Evolutionary conservation across 2,329 filamentous ascomycete genomes (phyloP).

Genomic region (Pestalotiopsis sp.): DNA sequence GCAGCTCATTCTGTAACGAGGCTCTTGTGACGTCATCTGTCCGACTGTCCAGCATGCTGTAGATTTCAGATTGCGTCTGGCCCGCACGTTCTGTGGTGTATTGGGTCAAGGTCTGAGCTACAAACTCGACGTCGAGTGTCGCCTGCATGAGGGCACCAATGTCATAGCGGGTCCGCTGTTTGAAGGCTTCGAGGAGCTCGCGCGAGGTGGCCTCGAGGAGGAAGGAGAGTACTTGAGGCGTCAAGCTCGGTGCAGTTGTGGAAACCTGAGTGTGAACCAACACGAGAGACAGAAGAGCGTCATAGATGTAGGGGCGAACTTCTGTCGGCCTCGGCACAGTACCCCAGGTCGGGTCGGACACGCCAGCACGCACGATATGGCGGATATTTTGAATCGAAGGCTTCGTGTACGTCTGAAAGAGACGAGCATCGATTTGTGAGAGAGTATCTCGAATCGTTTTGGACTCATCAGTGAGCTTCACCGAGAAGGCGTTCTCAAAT

Average conservation of each 20-base stretch:
- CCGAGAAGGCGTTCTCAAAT: slow-evolving; percentile 91
- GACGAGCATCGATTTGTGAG: slow-evolving; percentile 82
- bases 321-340: slow-evolving; percentile 68
- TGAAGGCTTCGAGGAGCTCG: slow-evolving; percentile 82
- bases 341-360: slow-evolving; percentile 71
- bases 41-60: slow-evolving; percentile 83
- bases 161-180: slow-evolving; percentile 65
- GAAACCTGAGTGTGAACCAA: slow-evolving; percentile 89
- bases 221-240: slow-evolving; percentile 79
- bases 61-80: slow-evolving; percentile 85
- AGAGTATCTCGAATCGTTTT: slow-evolving; percentile 91
- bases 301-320: slow-evolving; percentile 87
- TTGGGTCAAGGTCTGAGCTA: slow-evolving; percentile 87
- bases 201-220: slow-evolving; percentile 80
- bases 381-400: slow-evolving; percentile 71
- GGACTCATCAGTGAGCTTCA: slow-evolving; percentile 90
- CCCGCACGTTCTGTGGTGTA: slow-evolving; percentile 85
- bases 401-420: slow-evolving; percentile 90
- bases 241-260: slow-evolving; percentile 75
- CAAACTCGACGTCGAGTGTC: slow-evolving; percentile 94
- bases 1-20: slow-evolving; percentile 81
- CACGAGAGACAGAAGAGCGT: slow-evolving; percentile 80
- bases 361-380: slow-evolving; percentile 71
- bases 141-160: slow-evolving; percentile 92
- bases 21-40: slow-evolving; percentile 86